A percentile compares a stretch with the other conserved stretches of the same genome.
Conservation (phyloP, 148 eudicot genomes). For the Diospyros lotus region DNA sequence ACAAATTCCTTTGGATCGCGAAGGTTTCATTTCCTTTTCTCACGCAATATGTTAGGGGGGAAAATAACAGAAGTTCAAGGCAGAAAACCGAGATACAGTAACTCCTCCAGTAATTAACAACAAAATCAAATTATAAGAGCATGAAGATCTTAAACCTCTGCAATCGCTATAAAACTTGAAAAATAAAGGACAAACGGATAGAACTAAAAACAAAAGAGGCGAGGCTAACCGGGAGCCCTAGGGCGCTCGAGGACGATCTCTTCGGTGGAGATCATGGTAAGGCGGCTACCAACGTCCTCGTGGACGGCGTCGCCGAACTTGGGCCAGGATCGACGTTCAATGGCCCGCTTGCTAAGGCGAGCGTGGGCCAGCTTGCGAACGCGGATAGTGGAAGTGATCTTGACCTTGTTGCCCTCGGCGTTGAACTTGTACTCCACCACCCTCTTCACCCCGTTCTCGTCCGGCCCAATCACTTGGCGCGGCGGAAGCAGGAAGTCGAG, state of each 20-base stretch:
- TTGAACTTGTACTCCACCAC: conserved; percentile 68
- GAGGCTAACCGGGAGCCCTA: background rate
- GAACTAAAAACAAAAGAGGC: background rate
- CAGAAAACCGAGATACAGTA: too few relatives aligned
- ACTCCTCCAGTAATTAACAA: too few relatives aligned
- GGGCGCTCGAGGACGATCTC: conserved; percentile 72
- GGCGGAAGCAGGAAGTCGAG: conserved; percentile 58
- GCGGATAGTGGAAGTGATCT: conserved; percentile 60
- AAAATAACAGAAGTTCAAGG: too few relatives aligned
- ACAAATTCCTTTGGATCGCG: too few relatives aligned
- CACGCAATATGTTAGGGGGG: too few relatives aligned
- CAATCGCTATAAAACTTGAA: too few relatives aligned
- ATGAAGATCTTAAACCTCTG: too few relatives aligned
- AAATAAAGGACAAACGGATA: too few relatives aligned
- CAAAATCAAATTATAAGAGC: too few relatives aligned
- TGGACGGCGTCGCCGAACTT: conserved; percentile 78
- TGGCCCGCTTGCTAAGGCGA: conserved; percentile 61
- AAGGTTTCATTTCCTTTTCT: too few relatives aligned
- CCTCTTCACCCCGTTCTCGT: conserved; percentile 59
- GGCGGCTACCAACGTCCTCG: conserved; percentile 56
- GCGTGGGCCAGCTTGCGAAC: conserved; percentile 64
- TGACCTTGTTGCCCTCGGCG: conserved; percentile 65
- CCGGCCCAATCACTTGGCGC: conserved; percentile 64
- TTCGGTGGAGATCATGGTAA: conserved; percentile 84
- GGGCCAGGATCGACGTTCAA: conserved; percentile 68